These are phyloP conservation scores for Oryza officinalis DNA, from an alignment of 176 grass and related monocot genomes.

Conservation along the genomic window DNA sequence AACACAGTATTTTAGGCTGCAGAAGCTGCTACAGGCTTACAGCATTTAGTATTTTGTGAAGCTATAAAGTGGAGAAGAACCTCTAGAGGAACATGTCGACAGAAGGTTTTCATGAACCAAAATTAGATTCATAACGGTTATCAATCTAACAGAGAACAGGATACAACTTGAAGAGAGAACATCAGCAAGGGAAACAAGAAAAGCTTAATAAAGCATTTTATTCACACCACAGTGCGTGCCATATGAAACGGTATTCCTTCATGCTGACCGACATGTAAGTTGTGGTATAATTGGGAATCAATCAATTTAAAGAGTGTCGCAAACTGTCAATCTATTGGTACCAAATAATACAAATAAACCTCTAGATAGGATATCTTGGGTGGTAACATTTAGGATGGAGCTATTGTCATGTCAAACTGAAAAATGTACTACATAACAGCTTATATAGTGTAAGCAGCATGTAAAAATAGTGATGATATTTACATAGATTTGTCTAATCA, in stretches of 20 bases:
- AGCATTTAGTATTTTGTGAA: neutral
- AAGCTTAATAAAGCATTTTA: constrained; percentile 1
- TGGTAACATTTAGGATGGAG: neutral
- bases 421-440: neutral
- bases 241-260: neutral
- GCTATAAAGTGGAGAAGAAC: neutral
- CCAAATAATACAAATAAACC: neutral
- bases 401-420: neutral
- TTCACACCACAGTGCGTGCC: neutral
- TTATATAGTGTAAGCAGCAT: neutral
- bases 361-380: neutral
- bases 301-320: neutral
- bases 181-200: neutral
- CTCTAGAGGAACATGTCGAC: neutral
- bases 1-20: neutral
- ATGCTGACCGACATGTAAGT: neutral
- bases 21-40: neutral
- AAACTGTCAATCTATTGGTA: neutral
- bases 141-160: constrained; percentile 9
- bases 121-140: neutral
- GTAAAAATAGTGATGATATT: neutral
- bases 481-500: neutral
- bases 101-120: constrained; percentile 7
- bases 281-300: neutral
- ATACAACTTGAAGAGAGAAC: neutral